Evolutionary conservation across 2,329 filamentous ascomycete genomes (phyloP).

Genomic region (Fusarium sp.): DNA sequence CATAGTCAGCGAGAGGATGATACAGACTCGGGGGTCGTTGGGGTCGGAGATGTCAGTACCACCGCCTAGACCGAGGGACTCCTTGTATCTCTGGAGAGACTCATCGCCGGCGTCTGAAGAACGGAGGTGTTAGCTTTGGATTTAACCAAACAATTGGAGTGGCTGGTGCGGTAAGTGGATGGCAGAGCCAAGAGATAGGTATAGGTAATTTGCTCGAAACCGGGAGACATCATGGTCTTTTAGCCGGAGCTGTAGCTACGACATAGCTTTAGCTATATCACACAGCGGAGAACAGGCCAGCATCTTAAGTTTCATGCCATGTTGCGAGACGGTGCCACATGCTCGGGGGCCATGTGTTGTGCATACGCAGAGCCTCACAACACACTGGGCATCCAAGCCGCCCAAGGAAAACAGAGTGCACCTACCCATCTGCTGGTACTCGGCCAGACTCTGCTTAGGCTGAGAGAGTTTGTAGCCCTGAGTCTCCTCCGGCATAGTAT

Average conservation of each 20-base stretch:
- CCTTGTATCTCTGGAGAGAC: slow-evolving; percentile 96
- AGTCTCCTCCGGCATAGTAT: slow-evolving; percentile 87
- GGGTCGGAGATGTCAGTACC: slow-evolving; percentile 80
- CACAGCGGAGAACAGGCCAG: background rate
- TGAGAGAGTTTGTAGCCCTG: slow-evolving; percentile 98
- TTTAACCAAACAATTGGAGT: background rate
- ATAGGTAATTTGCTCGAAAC: background rate
- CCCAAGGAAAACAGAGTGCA: slow-evolving; percentile 15
- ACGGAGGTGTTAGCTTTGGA: slow-evolving; percentile 37
- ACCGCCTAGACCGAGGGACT: slow-evolving; percentile 88
- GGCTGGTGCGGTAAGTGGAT: slow-evolving; percentile 2
- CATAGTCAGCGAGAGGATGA: slow-evolving; percentile 92
- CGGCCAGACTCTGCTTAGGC: slow-evolving; percentile 94
- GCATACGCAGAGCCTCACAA: slow-evolving; percentile 32
- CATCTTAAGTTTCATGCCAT: slow-evolving; percentile 27
- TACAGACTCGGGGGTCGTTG: slow-evolving; percentile 88
- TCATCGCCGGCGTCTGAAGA: slow-evolving; percentile 80
- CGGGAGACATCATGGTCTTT: slow-evolving; percentile 2
- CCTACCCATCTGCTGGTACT: slow-evolving; percentile 94
- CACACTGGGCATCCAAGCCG: background rate
- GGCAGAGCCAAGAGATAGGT: background rate
- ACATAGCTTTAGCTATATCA: background rate
- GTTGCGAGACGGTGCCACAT: slow-evolving; percentile 25
- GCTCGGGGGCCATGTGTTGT: slow-evolving; percentile 9
- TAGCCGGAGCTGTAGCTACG: background rate